Evolutionary conservation across 805 yeast genomes (phyloP).

Genomic region (Saccharomyces mikatae): DNA sequence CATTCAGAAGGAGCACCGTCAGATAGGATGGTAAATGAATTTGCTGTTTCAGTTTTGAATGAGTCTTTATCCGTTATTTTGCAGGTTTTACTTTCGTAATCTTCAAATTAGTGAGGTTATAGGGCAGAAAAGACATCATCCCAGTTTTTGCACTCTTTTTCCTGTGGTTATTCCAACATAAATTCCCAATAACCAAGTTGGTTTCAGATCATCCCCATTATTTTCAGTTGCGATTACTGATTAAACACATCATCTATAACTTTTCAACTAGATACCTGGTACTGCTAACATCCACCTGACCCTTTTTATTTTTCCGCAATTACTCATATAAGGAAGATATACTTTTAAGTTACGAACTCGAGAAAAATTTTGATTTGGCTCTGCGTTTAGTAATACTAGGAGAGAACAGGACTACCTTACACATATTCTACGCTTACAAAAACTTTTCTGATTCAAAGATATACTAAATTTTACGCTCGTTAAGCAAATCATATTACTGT

Average conservation of each 20-base stretch:
- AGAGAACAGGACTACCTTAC: neutral
- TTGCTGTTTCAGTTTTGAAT: neutral
- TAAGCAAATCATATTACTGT: neutral
- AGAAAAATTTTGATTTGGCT: neutral
- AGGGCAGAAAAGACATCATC: neutral
- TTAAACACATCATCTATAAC: neutral
- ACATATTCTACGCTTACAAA: neutral
- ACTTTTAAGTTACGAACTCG: neutral
- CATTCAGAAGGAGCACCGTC: neutral
- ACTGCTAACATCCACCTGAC: neutral
- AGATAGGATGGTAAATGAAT: neutral
- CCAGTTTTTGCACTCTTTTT: neutral
- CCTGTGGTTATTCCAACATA: neutral
- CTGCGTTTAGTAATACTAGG: neutral
- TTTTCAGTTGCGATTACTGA: neutral
- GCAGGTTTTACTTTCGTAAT: neutral
- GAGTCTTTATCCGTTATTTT: neutral
- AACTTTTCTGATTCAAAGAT: neutral
- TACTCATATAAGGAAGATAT: neutral
- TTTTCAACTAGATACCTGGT: neutral
- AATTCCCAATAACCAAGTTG: neutral
- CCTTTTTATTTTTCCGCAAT: neutral
- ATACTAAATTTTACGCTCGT: neutral
- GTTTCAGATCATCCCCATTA: neutral
- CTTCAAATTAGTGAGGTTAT: neutral